Evolutionary conservation across 2,329 filamentous ascomycete species (phyloP), one percentile per base, ranked within the genome.

Genomic region (Karstenula rhodostoma): DNA sequence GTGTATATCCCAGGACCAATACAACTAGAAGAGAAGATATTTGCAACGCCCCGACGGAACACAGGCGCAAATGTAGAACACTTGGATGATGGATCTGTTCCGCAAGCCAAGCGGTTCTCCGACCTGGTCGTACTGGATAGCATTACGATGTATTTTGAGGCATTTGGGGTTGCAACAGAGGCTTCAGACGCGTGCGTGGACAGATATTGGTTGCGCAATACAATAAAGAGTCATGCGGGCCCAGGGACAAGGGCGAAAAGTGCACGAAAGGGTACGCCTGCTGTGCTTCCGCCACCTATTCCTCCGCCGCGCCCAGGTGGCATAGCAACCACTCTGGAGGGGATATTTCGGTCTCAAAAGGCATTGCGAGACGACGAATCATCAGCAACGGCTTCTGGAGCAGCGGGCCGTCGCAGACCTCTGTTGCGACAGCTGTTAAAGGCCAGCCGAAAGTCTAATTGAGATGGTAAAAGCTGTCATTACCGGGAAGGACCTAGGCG

Each of bases 1-100:
- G 58, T 77, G 15, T 82, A 82, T 66, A 60, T 80, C 25, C 78
- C 80, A 37, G 80, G 80, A 10, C 76, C 77, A 1, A 81, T 82
- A 52, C 72, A 72, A 56, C 67, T 82, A n/a, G 76, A 75, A 32
- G 73, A 73, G 25, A 73, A 58, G 37, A 54, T 66, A 23, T 56
- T 59, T 65, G 32, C 64, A 42, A 65, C 75, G 60, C 72, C 73
- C 17, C 72, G 77, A n/a, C 78, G 74, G 70, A 76, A 76, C 40
- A 80, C 78, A 12, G 71, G 80, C 13, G 79, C 78, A 23, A 79
- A 71, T 19, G 61, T 79, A 54, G 77, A 80, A 27, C 70, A 74
- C 1, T 80, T 80, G 40, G 62, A 66, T 29, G 53, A 59, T 42
- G 64, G 62, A n/a, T 53, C 59, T 43, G 63, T 66, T 19, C 54